Evolutionary conservation across 1,284 basidiomycete species (phyloP), one percentile per base, ranked within the genome.

Genomic region (Cryptococcus neoformans): DNA sequence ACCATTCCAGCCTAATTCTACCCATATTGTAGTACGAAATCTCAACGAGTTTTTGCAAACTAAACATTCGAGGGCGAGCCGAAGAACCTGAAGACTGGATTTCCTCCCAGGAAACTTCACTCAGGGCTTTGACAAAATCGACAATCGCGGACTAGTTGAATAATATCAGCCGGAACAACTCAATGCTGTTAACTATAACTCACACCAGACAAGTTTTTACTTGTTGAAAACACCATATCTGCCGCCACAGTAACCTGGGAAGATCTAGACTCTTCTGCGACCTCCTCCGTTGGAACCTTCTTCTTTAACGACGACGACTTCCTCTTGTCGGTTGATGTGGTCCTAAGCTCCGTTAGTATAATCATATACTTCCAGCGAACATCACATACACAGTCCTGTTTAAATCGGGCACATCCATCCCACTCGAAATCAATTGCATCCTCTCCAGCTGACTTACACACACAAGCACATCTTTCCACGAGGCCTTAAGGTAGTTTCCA

Each of bases 1-100:
- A 94, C 96, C 96, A 99, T 75, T 99, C 96, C 57, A 99, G 81
- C 76, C 96, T 90, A 73, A 99, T 99, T 58, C 96, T 89, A 60
- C 83, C 88, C 96, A 99, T 99, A 79, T 99, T 99, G 81, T 99
- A 99, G 79, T 99, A 99, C 21, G 93, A 96, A 63, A 99, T 99
- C 75, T 99, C 96, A 49, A 99, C 96, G 47, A 99, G 82, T 80
- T 99, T 99, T 76, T 99, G 96, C 62, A 99, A 80, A 76, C 94
- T 97, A 82, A 99, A 99, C 58, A 98, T 82, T 48, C 96, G 86
- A 2, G 96, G 96, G 69, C 92, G 88, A 63, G 92, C 88, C 6
- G 92, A 94, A 44, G 93, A 79, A 21, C 94, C 93, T 0, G 94
- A 97, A 1, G 92, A 94, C 75, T 97, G 93, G 53, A 99, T 99